Evolutionary conservation across 2,329 filamentous ascomycete genomes (phyloP), one percentile per base, ranked within the genome.

Genomic region (Amauroascus verrucosus): DNA sequence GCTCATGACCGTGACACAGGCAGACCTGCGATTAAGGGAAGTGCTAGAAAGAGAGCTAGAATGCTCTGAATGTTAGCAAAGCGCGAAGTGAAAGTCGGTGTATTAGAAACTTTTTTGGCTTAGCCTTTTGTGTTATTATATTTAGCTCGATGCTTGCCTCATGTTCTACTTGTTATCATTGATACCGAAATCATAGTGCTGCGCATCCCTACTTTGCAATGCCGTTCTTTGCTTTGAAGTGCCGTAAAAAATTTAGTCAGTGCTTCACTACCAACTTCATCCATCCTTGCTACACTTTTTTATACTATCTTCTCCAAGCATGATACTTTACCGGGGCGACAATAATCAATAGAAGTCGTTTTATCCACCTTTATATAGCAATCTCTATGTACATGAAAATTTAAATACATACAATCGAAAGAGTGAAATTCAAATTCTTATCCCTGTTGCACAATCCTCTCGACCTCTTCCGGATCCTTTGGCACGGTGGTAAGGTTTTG

Each of bases 401-500:
- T 44, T 35, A 44, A 16, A 51, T 37, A 45, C 18, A 44, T 45
- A 28, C 18, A 45, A n/a, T 6, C 2, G 3, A 24, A 14, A 41
- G 20, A 22, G 9, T 41, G 3, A 3, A n/a, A 18, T 8, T 8
- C 38, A 41, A 18, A 9, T 6, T 22, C 7, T 32, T 53, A 53
- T 13, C 55, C 44, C 38, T 54, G 43, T 11, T 57, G 53, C 33
- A 65, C 66, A 51, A 69, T 56, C 26, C 54, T 75, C 64, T 89
- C 71, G 61, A 89, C 71, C 64, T 88, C 83, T 50, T 84, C 76
- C 1, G 75, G 68, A 48, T 81, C 80, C 72, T 94, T 95, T 0
- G 87, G 86, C 28, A 85, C 85, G 1, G 78, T 77, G 1, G 89
- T 94, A 65, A 97, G 65, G 64, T 95, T 94, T 70, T 96, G 89